Evolutionary conservation across 306 rosid species (phyloP).

Genomic region (Lotus japonicus): DNA sequence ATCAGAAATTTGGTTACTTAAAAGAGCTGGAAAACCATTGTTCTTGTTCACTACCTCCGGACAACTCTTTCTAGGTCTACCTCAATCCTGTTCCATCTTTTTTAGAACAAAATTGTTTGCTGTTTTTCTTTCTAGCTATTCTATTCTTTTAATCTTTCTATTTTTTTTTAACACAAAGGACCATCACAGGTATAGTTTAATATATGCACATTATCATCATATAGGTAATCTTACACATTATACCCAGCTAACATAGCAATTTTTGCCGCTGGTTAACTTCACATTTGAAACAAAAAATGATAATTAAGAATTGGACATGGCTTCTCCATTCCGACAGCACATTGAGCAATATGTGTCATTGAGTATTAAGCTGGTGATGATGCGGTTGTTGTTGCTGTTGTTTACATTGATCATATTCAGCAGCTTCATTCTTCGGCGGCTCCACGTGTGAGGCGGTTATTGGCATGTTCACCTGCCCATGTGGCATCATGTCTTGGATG

Average conservation of each 20-base stretch:
- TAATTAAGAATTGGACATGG: not conserved
- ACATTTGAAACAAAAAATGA: not conserved
- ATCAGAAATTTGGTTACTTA: too few species aligned
- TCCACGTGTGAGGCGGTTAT: constrained; percentile 43
- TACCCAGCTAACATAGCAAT: not conserved
- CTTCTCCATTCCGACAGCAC: not conserved
- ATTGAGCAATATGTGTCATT: constrained; percentile 10
- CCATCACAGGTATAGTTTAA: not conserved
- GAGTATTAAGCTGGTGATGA: constrained; percentile 30
- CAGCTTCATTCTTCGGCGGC: constrained; percentile 31
- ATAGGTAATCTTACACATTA: not conserved
- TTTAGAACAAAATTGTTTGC: not conserved
- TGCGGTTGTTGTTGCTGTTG: constrained; percentile 21
- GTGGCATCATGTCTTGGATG: constrained; percentile 42
- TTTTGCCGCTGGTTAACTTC: not conserved
- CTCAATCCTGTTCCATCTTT: too few species aligned
- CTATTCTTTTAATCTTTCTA: not conserved
- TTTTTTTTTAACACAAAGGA: not conserved
- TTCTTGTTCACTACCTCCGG: too few species aligned
- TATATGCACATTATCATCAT: not conserved
- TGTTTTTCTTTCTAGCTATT: not conserved
- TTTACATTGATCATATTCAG: constrained; percentile 36
- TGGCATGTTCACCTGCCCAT: constrained; percentile 45
- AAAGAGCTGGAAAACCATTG: too few species aligned
- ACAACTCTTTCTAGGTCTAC: too few species aligned